Percentiles rank a stretch among this genome's conserved stretches.
Conservation (phyloP, 2,329 filamentous ascomycete species). For the Cladosporium sp. region DNA sequence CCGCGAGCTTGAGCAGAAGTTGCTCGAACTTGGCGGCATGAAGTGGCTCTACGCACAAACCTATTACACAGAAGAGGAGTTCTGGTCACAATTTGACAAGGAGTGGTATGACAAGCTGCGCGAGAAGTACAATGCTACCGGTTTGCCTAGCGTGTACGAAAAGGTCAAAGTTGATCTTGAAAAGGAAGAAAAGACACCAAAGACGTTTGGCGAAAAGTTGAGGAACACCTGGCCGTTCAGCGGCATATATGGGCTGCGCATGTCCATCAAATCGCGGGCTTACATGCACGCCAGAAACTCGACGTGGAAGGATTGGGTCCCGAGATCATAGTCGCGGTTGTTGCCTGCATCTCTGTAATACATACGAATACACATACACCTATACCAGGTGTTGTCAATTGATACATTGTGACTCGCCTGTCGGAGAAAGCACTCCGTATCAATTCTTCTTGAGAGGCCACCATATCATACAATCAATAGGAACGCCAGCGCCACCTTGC, state of each 20-base stretch:
- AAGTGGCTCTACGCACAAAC: constrained; percentile 88
- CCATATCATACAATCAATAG: constrained; percentile 26
- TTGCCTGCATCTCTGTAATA: neutral
- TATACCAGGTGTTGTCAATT: too few species aligned
- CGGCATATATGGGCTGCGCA: constrained; percentile 20
- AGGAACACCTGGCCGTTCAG: constrained; percentile 20
- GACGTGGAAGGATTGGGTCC: constrained; percentile 24
- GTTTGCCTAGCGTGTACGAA: constrained; percentile 64
- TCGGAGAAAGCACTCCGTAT: neutral
- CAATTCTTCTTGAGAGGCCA: constrained; percentile 11
- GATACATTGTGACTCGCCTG: neutral
- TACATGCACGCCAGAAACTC: constrained; percentile 20
- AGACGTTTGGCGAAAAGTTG: neutral
- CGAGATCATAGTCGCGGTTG: neutral
- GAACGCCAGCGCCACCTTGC: constrained; percentile 22
- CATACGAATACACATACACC: neutral
- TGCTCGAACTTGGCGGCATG: constrained; percentile 66
- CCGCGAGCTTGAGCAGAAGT: constrained; percentile 64
- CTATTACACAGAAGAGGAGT: constrained; percentile 71
- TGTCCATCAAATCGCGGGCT: constrained; percentile 20
- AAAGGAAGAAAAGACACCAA: neutral
- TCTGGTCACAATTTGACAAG: constrained; percentile 61
- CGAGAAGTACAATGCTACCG: constrained; percentile 57
- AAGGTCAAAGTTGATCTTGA: constrained; percentile 57
- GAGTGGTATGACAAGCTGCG: constrained; percentile 60